Percentiles rank a stretch among this genome's conserved stretches.
Conservation (phyloP, 352 stramenopile genomes). For the Saprolegnia diclina region DNA sequence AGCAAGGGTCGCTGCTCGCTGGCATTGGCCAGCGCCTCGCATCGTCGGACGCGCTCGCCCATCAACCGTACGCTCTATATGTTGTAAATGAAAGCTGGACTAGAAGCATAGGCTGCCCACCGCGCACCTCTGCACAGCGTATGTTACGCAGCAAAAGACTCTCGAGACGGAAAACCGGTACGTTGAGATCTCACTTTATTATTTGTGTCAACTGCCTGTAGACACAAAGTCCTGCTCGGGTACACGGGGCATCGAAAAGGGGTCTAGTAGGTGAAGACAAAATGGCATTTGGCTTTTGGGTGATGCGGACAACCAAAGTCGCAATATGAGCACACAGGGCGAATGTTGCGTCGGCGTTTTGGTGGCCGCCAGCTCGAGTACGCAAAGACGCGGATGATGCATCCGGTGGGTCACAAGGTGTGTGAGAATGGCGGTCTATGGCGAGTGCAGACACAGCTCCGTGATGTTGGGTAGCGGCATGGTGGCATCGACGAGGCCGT, state of each 20-base stretch:
- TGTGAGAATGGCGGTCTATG: too few relatives aligned
- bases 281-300: too few relatives aligned
- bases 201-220: neutral
- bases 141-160: slow-evolving; percentile 49
- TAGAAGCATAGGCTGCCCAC: slow-evolving; percentile 35
- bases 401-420: too few relatives aligned
- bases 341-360: too few relatives aligned
- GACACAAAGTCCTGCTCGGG: slow-evolving; percentile 22
- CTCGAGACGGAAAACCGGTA: slow-evolving; percentile 68
- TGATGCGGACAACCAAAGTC: too few relatives aligned
- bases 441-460: too few relatives aligned
- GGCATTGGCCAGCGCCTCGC: slow-evolving; percentile 71
- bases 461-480: too few relatives aligned
- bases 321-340: too few relatives aligned
- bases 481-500: too few relatives aligned
- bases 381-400: too few relatives aligned
- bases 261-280: neutral
- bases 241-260: slow-evolving; percentile 22
- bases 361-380: too few relatives aligned
- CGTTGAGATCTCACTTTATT: slow-evolving; percentile 19
- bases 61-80: slow-evolving; percentile 37
- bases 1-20: slow-evolving; percentile 58
- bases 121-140: slow-evolving; percentile 47
- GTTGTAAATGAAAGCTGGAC: neutral
- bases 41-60: slow-evolving; percentile 36